A percentile compares a stretch with the other conserved stretches of the same genome.
Conservation (phyloP, 768 basidiomycete genomes). For the Suillus tomentosus region DNA sequence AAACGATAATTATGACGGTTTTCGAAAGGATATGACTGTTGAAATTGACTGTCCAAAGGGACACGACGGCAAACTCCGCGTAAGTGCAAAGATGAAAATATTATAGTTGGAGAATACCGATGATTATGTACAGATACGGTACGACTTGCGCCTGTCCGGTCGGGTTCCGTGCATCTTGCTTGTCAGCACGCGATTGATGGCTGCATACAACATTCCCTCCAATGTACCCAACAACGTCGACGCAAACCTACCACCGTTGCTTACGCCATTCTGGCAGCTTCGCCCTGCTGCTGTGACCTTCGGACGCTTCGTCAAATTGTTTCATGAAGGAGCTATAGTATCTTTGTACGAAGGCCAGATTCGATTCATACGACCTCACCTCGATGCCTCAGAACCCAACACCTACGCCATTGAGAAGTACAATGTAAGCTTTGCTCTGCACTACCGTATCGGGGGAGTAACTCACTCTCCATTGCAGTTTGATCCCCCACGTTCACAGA, state of each 20-base stretch:
- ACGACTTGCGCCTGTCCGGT: conserved; percentile 31
- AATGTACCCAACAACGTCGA: conserved; percentile 4
- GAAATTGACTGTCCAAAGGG: conserved; percentile 33
- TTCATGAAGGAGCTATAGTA: conserved; percentile 30
- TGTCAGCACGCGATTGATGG: conserved; percentile 28
- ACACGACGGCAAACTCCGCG: conserved; percentile 30
- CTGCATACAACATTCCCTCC: conserved; percentile 26
- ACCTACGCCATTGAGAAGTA: conserved; percentile 22
- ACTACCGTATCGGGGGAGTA: neutral
- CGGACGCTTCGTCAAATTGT: conserved; percentile 29
- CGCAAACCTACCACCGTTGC: conserved; percentile 9
- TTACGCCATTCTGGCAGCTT: conserved; percentile 23
- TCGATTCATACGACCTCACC: conserved; percentile 27
- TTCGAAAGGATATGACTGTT: conserved; percentile 22
- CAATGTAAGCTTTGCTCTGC: conserved; percentile 16
- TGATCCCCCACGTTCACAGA: conserved; percentile 18
- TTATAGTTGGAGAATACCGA: neutral
- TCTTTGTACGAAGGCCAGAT: conserved; percentile 29
- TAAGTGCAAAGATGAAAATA: conserved; percentile 5
- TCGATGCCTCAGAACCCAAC: conserved; percentile 21
- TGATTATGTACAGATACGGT: conserved; percentile 23
- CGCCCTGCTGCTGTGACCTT: conserved; percentile 27
- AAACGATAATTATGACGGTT: conserved; percentile 25
- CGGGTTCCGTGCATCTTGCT: conserved; percentile 26
- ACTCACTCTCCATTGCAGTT: conserved; percentile 20